Percentiles rank a stretch among this genome's conserved stretches.
Conservation (phyloP, 495 filamentous ascomycete species). For the Hypoxylon subgilvum region DNA sequence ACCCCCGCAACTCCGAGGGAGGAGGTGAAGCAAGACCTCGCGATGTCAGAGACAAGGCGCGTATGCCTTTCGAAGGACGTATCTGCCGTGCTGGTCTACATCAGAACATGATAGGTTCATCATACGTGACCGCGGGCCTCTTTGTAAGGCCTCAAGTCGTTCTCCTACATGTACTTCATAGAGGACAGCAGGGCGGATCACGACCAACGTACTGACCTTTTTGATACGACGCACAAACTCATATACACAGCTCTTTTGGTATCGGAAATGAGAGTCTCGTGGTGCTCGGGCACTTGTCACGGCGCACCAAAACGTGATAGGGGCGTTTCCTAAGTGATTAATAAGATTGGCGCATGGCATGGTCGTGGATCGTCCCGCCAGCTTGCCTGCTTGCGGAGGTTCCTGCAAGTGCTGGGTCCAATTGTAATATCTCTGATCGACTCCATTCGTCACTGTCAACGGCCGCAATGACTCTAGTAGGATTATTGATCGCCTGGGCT, state of each 20-base stretch:
- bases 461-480: conserved; percentile 3
- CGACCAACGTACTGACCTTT: not conserved
- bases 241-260: not conserved
- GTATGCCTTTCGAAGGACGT: conserved; percentile 7
- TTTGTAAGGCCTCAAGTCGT: not conserved
- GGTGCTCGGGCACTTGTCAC: not conserved
- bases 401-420: no score
- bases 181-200: not conserved
- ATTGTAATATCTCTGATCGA: not conserved
- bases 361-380: not conserved
- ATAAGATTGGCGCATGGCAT: not conserved
- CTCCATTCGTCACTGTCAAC: not conserved
- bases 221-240: not conserved
- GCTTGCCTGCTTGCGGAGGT: not conserved
- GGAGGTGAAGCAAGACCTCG: conserved; percentile 6
- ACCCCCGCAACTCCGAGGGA: conserved; percentile 5
- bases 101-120: conserved; percentile 2
- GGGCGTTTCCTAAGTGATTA: not conserved
- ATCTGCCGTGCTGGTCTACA: conserved; percentile 12
- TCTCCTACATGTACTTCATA: not conserved
- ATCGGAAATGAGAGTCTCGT: conserved; percentile 1
- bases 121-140: not conserved
- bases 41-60: conserved; percentile 6
- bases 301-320: no score
- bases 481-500: not conserved